Percentiles rank a stretch among this genome's conserved stretches.
phyloP scores from a whole-genome alignment of 2,329 filamentous ascomycete genomes.

The Aureobasidium uvarum region DNA sequence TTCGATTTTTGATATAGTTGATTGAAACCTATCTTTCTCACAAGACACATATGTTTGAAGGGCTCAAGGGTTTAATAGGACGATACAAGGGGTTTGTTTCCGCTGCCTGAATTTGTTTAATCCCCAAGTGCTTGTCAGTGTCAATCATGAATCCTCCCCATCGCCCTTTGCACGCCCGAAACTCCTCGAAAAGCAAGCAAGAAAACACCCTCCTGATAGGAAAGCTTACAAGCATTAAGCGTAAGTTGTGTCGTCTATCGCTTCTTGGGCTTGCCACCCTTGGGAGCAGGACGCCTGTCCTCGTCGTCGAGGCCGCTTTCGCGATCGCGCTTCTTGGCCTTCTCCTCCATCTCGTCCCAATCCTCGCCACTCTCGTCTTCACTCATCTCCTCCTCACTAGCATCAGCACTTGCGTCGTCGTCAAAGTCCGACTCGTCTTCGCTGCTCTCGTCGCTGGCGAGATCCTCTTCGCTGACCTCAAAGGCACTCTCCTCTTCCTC shows the following conservation, averaged over 20 bases:
- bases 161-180: conserved; percentile 23
- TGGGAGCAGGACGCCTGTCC: conserved; percentile 40
- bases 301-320: conserved; percentile 56
- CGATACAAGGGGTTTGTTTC: not conserved
- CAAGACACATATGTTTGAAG: not conserved
- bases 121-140: not conserved
- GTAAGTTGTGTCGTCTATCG: conserved; percentile 27
- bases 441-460: conserved; percentile 71
- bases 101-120: conserved; percentile 6
- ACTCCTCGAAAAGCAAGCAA: conserved; percentile 8
- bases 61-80: not conserved
- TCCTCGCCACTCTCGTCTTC: conserved; percentile 71
- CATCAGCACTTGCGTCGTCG: conserved; percentile 80
- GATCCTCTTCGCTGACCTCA: conserved; percentile 81
- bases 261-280: conserved; percentile 69
- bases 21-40: not conserved
- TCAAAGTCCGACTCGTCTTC: conserved; percentile 94
- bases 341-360: conserved; percentile 92
- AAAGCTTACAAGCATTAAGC: not conserved
- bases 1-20: not conserved
- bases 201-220: not conserved
- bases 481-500: conserved; percentile 87
- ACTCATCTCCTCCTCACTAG: conserved; percentile 64
- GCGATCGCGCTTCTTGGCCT: conserved; percentile 66
- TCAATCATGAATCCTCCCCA: not conserved